Evolutionary conservation across 305 asterid genomes (phyloP).

Genomic region (Stenogyne calaminthoides): DNA sequence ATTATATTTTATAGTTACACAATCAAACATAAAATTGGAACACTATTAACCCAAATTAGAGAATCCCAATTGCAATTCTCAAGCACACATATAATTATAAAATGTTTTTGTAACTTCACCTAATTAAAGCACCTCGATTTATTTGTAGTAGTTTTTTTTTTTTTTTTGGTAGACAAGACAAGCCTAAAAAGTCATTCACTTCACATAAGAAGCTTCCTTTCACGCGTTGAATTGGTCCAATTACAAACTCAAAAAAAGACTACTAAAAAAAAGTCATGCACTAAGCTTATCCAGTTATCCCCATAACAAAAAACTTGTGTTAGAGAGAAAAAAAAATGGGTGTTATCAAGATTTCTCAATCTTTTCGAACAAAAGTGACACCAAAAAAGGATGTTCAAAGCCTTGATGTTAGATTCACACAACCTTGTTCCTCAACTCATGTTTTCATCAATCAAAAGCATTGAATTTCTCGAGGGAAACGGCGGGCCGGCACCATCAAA

Average conservation of each 20-base stretch:
- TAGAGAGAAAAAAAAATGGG: slow-evolving; percentile 33
- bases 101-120: too few relatives aligned
- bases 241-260: not conserved
- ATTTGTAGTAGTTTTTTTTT: too few relatives aligned
- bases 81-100: too few relatives aligned
- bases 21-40: too few relatives aligned
- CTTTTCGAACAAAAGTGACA: slow-evolving; percentile 48
- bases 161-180: too few relatives aligned
- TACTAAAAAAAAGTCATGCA: not conserved
- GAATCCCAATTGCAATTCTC: too few relatives aligned
- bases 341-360: slow-evolving; percentile 42
- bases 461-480: slow-evolving; percentile 56
- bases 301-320: too few relatives aligned
- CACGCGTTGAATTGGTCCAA: not conserved
- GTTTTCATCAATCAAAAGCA: slow-evolving; percentile 62
- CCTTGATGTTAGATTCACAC: slow-evolving; percentile 63
- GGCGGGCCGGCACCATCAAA: slow-evolving; percentile 69
- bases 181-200: not conserved
- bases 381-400: slow-evolving; percentile 66
- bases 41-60: too few relatives aligned
- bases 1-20: too few relatives aligned
- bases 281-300: not conserved
- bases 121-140: too few relatives aligned
- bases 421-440: slow-evolving; percentile 60
- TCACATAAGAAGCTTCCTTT: not conserved